Evolutionary conservation across 306 rosid genomes (phyloP).

Genomic region (Malus fusca): DNA sequence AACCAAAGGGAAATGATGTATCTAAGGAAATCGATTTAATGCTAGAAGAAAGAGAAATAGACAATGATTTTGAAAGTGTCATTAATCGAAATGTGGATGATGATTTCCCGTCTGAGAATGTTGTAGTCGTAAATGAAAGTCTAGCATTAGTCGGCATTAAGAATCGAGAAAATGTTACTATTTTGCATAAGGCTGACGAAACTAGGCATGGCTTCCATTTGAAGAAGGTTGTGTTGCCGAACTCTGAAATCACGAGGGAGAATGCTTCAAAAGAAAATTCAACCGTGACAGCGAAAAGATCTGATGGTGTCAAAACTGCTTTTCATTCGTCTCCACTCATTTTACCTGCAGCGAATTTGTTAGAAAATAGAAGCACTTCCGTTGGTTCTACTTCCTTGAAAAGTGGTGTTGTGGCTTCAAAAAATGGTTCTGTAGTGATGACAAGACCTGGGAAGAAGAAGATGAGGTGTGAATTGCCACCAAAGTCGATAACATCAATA

Average conservation of each 20-base stretch:
- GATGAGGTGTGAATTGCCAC: constrained; percentile 67
- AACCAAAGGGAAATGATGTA: constrained; percentile 3
- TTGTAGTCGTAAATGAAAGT: constrained; percentile 13
- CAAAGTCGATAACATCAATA: constrained; percentile 61
- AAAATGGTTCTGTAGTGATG: constrained; percentile 15
- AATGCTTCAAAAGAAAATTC: constrained; percentile 18
- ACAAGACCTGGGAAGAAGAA: constrained; percentile 31
- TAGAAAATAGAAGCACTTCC: constrained; percentile 26
- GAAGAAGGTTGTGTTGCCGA: constrained; percentile 30
- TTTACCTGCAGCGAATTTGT: constrained; percentile 14
- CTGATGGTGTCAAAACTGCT: constrained; percentile 18
- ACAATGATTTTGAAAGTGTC: constrained; percentile 17
- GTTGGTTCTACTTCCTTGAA: constrained; percentile 21
- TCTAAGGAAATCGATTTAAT: constrained; percentile 7
- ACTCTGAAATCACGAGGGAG: constrained; percentile 16
- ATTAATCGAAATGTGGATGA: constrained; percentile 9
- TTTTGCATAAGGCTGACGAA: constrained; percentile 19
- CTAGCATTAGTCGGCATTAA: constrained; percentile 18
- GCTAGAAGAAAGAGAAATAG: constrained; percentile 4
- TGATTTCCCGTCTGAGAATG: constrained; percentile 20
- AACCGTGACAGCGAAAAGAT: constrained; percentile 14
- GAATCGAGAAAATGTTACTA: constrained; percentile 18
- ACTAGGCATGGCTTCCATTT: constrained; percentile 19
- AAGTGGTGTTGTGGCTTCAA: constrained; percentile 12
- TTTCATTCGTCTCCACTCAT: constrained; percentile 9